Conservation (phyloP, 805 yeast genomes). For the Candida dendrica region DNA sequence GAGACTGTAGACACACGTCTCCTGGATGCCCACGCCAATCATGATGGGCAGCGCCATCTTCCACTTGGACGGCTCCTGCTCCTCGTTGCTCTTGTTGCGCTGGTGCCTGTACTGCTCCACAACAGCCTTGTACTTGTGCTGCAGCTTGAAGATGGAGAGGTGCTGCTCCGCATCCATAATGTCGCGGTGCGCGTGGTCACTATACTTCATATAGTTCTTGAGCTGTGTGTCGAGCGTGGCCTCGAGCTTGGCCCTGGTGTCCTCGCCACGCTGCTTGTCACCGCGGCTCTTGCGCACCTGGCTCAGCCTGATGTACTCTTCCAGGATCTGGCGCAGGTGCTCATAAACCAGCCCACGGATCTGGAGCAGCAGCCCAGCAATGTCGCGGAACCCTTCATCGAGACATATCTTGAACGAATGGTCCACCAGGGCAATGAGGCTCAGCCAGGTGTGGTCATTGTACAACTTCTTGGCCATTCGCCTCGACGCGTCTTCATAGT, state of each 20-base stretch:
- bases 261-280: no score
- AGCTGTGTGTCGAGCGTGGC: background rate
- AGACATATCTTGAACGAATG: slow-evolving; percentile 3
- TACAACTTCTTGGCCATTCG: slow-evolving; percentile 6
- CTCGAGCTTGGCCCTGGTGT: background rate
- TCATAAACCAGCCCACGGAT: slow-evolving; percentile 10
- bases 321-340: slow-evolving; percentile 9
- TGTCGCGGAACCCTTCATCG: slow-evolving; percentile 2
- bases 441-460: slow-evolving; percentile 12
- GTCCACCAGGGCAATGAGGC: slow-evolving; percentile 10
- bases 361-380: slow-evolving; percentile 11
- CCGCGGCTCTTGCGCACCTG: slow-evolving; percentile 3
- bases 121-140: slow-evolving; percentile 7
- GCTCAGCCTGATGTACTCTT: slow-evolving; percentile 6
- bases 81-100: background rate
- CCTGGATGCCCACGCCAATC: slow-evolving; percentile 1
- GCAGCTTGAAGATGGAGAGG: slow-evolving; percentile 8
- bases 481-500: slow-evolving; percentile 14
- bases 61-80: background rate
- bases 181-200: slow-evolving; percentile 4
- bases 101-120: slow-evolving; percentile 3
- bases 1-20: slow-evolving; percentile 5
- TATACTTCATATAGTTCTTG: slow-evolving; percentile 4
- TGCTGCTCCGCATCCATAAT: slow-evolving; percentile 5
- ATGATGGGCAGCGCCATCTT: slow-evolving; percentile 6